Evolutionary conservation across 805 yeast genomes (phyloP).

Genomic region (Candida pseudoglaebosa): DNA sequence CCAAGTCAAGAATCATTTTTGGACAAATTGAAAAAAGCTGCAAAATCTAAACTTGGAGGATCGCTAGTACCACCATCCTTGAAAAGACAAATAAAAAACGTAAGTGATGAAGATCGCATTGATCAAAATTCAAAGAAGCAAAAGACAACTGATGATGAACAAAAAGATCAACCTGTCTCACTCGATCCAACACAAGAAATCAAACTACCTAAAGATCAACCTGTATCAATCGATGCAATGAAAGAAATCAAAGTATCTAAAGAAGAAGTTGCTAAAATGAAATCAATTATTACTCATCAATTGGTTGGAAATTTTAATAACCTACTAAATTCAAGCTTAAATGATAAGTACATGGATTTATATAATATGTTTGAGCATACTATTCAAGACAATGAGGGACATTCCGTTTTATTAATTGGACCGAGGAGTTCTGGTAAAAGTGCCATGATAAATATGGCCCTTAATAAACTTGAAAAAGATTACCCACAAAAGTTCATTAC

Average conservation of each 20-base stretch:
- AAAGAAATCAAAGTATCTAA: neutral
- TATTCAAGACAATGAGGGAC: conserved; percentile 66
- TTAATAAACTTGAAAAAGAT: conserved; percentile 39
- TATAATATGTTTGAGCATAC: conserved; percentile 60
- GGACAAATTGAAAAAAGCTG: neutral
- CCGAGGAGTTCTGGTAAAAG: conserved; percentile 79
- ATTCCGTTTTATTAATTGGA: conserved; percentile 77
- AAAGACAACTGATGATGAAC: neutral
- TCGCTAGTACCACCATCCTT: neutral
- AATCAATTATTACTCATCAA: conserved; percentile 18
- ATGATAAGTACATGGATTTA: conserved; percentile 46
- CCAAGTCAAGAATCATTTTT: neutral
- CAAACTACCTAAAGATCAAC: too few relatives aligned
- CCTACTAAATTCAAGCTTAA: conserved; percentile 13
- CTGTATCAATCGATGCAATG: too few relatives aligned
- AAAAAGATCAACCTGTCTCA: too few relatives aligned
- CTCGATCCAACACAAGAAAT: too few relatives aligned
- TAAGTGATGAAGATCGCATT: neutral
- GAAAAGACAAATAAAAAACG: neutral
- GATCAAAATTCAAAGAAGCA: neutral
- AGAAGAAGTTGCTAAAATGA: conserved; percentile 14
- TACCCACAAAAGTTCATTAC: conserved; percentile 53
- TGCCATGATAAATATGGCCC: conserved; percentile 52
- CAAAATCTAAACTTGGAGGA: too few relatives aligned
- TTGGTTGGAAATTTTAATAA: conserved; percentile 17